Conservation (phyloP, 257 asterid species). For the Osmanthus fragrans region DNA sequence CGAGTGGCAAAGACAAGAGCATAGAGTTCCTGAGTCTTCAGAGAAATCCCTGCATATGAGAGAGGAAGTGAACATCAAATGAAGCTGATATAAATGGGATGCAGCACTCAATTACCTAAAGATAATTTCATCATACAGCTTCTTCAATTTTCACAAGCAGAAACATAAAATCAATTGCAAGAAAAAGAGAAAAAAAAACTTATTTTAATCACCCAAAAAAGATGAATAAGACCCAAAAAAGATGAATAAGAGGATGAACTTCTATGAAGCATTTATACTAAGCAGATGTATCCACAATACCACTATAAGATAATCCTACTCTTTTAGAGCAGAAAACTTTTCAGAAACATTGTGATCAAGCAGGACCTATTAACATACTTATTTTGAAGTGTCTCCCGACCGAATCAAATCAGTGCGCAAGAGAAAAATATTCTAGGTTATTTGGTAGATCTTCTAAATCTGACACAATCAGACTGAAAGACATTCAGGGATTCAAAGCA, state of each 20-base stretch:
- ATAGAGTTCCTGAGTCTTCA: constrained; percentile 86
- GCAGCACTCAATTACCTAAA: neutral
- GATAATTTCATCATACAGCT: neutral
- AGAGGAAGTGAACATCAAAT: constrained; percentile 21
- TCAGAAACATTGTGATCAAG: neutral
- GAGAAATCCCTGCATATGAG: constrained; percentile 60
- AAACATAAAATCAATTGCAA: constrained; percentile 14
- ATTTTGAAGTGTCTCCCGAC: neutral
- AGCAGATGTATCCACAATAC: neutral
- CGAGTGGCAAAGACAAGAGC: constrained; percentile 84
- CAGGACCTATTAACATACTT: neutral
- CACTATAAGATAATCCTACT: neutral
- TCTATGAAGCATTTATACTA: neutral
- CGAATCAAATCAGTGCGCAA: neutral
- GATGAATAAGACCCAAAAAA: constrained; percentile 3
- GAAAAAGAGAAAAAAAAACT: neutral
- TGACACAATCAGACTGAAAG: neutral
- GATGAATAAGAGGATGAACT: neutral
- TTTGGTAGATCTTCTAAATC: neutral
- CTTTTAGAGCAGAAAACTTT: neutral
- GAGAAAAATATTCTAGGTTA: neutral
- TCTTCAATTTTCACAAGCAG: neutral
- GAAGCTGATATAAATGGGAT: neutral
- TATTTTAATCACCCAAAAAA: constrained; percentile 1
- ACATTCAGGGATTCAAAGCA: neutral